Base-by-base conservation (phyloP, 2,329 filamentous ascomycete genomes). In the Thermoascus crustaceus region DNA sequence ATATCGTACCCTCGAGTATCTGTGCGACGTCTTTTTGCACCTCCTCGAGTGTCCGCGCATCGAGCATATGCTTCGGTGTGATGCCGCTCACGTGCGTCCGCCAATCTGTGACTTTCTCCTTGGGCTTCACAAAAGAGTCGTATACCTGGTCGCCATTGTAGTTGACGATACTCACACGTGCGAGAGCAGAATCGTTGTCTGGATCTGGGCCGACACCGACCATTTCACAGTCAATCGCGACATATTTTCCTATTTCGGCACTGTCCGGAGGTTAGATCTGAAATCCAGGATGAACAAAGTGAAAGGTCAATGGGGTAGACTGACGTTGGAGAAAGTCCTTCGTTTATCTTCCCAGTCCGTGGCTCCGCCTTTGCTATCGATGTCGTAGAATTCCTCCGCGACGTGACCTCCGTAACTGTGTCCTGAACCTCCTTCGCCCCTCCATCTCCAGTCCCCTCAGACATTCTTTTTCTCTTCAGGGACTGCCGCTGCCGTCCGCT, bases 191-290 rank as follows among this genome's bases (percentile, higher is more conserved):
- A 53, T 80, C 71, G 14, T 77, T 74, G 33, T 77, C 77, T 3
- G 75, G 76, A 61, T 66, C 59, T 2, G 63, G 65, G 1, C 76
- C 75, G 0, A 93, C 77, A 31, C 89, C 91, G 17, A 98, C 91
- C 91, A 98, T 98, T 65, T 98, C 91, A 61, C 91, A 98, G 66
- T 98, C 91, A 30, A 98, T 76, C 13, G 85, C 83, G 26, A 98
- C 67, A 58, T 94, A 98, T 70, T 91, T 94, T 34, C 89, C 91
- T 13, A 88, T 67, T 35, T 86, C 76, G 22, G 82, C 64, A 4
- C 72, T 75, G 16, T 67, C 59, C 43, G 55, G 21, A n/a, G 36
- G 51, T 36, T 50, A 47, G 31, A 30, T 35, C 24, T 9, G 19
- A 34, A 30, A 7, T 8, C 5, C n/a, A 10, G 26, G 7, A 7